Conservation (phyloP, 495 filamentous ascomycete species). For the Cercophora scortea region DNA sequence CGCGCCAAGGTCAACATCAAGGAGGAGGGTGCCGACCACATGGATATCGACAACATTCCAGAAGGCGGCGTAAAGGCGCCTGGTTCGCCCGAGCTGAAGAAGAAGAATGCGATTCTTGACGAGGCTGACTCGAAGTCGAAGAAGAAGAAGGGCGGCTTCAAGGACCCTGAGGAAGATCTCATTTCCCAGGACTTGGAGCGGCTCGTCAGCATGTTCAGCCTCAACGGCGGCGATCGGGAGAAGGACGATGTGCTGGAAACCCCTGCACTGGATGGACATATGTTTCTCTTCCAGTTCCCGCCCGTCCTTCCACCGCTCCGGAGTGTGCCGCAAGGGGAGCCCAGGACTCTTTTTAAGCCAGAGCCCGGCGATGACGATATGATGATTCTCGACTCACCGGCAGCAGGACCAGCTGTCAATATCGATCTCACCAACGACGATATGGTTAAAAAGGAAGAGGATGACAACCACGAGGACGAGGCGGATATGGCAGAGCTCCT, state of each 20-base stretch:
- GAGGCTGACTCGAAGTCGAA: conserved; percentile 19
- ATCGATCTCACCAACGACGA: conserved; percentile 30
- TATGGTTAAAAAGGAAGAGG: conserved; percentile 16
- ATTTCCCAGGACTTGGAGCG: conserved; percentile 20
- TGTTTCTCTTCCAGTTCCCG: conserved; percentile 62
- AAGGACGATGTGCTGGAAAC: conserved; percentile 12
- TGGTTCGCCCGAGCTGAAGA: conserved; percentile 25
- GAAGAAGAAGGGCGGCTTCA: conserved; percentile 19
- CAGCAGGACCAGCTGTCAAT: conserved; percentile 10
- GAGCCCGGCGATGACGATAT: conserved; percentile 21
- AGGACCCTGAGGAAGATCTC: conserved; percentile 29
- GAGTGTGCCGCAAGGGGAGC: conserved; percentile 3
- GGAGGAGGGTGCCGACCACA: conserved; percentile 21
- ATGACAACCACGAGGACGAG: conserved; percentile 12
- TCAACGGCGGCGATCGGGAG: conserved; percentile 7
- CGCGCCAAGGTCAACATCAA: conserved; percentile 23
- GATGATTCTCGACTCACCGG: conserved; percentile 12
- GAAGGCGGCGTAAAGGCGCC: conserved; percentile 19
- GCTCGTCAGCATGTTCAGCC: conserved; percentile 24
- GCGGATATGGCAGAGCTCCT: conserved; percentile 4
- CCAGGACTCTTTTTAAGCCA: conserved; percentile 14
- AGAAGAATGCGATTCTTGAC: conserved; percentile 8
- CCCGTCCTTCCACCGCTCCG: conserved; percentile 48
- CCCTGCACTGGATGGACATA: conserved; percentile 34
- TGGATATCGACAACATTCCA: conserved; percentile 32